phyloP scores from a whole-genome alignment of 768 basidiomycete genomes.

The Podaxis carcinomalis region DNA sequence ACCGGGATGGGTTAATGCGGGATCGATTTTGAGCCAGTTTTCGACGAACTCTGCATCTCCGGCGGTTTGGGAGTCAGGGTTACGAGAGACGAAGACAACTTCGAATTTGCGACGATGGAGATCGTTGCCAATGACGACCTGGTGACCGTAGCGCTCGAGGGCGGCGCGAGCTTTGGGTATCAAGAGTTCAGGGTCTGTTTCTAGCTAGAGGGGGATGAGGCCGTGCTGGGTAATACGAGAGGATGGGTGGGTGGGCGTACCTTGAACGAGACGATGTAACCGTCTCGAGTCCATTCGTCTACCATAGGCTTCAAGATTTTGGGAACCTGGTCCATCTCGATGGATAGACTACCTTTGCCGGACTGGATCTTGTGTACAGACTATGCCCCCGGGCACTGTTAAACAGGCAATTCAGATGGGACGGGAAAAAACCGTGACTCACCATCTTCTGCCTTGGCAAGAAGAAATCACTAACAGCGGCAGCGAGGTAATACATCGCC shows the following conservation, averaged over 20 bases:
- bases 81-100: conserved; percentile 84
- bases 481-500: conserved; percentile 94
- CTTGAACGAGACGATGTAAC: conserved; percentile 97
- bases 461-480: conserved; percentile 98
- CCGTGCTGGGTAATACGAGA: no score
- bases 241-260: conserved; percentile 30
- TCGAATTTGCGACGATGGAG: conserved; percentile 88
- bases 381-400: conserved; percentile 32
- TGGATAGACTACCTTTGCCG: conserved; percentile 85
- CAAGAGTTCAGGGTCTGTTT: conserved; percentile 81
- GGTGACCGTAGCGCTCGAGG: conserved; percentile 92
- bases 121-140: conserved; percentile 95
- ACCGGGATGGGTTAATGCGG: conserved; percentile 27
- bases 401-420: no score
- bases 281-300: conserved; percentile 87
- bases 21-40: conserved; percentile 62
- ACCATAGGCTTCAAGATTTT: conserved; percentile 93
- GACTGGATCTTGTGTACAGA: conserved; percentile 99
- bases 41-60: conserved; percentile 38
- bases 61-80: conserved; percentile 18
- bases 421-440: conserved; percentile 23
- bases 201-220: conserved; percentile 53
- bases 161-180: conserved; percentile 89
- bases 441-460: conserved; percentile 89
- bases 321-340: conserved; percentile 99